Percentiles rank a stretch among this genome's conserved stretches.
Evolutionary conservation across 768 basidiomycete species (phyloP).

Genomic region (Suillus ampliporus): DNA sequence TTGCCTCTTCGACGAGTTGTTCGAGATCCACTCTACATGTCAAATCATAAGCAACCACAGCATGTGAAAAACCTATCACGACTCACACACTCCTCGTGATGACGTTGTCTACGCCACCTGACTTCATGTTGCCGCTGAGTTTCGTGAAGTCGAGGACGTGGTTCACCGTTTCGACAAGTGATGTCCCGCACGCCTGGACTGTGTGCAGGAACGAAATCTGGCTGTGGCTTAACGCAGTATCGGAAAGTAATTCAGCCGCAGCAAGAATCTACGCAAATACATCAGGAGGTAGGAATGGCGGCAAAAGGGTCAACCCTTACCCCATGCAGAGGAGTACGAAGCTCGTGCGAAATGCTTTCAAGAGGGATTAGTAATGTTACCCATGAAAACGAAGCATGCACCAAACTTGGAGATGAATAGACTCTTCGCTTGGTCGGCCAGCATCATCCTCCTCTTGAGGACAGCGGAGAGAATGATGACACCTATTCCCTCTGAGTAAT

Average conservation of each 20-base stretch:
- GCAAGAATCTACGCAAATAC: constrained; percentile 69
- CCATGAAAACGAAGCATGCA: constrained; percentile 1
- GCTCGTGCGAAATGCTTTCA: constrained; percentile 82
- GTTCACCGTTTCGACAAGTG: constrained; percentile 94
- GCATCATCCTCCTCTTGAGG: constrained; percentile 88
- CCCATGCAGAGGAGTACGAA: constrained; percentile 91
- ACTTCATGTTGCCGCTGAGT: constrained; percentile 83
- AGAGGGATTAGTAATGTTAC: constrained; percentile 18
- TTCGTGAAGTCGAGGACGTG: constrained; percentile 98
- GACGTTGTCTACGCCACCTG: constrained; percentile 77
- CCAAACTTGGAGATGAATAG: constrained; percentile 87
- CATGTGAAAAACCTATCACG: constrained; percentile 4
- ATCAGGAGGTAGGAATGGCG: constrained; percentile 4
- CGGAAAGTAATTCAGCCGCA: constrained; percentile 88
- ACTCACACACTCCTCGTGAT: constrained; percentile 71
- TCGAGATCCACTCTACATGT: constrained; percentile 69
- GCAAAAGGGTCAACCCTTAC: constrained; percentile 45
- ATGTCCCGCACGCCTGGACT: constrained; percentile 94
- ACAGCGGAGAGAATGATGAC: constrained; percentile 95
- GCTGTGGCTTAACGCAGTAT: constrained; percentile 79
- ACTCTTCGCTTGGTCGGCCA: constrained; percentile 94
- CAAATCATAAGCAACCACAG: background rate
- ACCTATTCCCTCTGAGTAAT: constrained; percentile 44
- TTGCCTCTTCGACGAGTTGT: constrained; percentile 85
- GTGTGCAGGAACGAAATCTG: constrained; percentile 91